Evolutionary conservation across 805 yeast genomes (phyloP), one percentile per base, ranked within the genome.

Genomic region (Candida ascalaphidarum): DNA sequence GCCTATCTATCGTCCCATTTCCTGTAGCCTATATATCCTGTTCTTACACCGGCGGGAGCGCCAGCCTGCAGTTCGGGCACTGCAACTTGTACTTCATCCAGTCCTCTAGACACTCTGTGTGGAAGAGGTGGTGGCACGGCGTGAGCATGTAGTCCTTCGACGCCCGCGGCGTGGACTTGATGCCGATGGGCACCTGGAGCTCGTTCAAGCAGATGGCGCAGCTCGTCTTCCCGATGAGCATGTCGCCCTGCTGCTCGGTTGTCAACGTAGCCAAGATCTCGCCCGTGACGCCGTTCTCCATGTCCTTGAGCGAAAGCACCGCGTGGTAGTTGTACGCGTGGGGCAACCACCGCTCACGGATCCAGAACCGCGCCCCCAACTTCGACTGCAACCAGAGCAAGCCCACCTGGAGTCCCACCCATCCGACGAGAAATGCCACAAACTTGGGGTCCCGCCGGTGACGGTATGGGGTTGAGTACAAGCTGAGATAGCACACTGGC

Each of bases 31-130:
- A n/a, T n/a, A n/a, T n/a, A n/a, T n/a, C n/a, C n/a, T n/a, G n/a
- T n/a, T n/a, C n/a, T n/a, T 53, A 84, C 29, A 81, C 58, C 1
- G 96, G 95, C 2, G 96, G 96, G 22, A 89, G 58, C 14, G 84
- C 71, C 31, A 74, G 73, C 44, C 96, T 69, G 55, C 97, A 89
- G 5, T 86, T 88, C 1, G 97, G 97, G 55, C 97, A 89, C 46
- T 86, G 95, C 28, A 89, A 55, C 44, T 86, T 83, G 49, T 84
- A 81, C 50, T 77, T 73, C 96, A 89, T 85, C 96, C 96, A 89
- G 36, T 71, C 74, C 47, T 83, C 94, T 37, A 89, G 59, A 56
- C 97, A 88, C n/a, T 71, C 77, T 2, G 84, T 70, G 48, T 88
- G 96, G 69, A 86, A 89, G 7, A 85, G 74, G 50, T 88, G 97